These are phyloP conservation scores for Plasmodium gallinaceum DNA, from an alignment of 169 alveolate species.

Conservation along the genomic window DNA sequence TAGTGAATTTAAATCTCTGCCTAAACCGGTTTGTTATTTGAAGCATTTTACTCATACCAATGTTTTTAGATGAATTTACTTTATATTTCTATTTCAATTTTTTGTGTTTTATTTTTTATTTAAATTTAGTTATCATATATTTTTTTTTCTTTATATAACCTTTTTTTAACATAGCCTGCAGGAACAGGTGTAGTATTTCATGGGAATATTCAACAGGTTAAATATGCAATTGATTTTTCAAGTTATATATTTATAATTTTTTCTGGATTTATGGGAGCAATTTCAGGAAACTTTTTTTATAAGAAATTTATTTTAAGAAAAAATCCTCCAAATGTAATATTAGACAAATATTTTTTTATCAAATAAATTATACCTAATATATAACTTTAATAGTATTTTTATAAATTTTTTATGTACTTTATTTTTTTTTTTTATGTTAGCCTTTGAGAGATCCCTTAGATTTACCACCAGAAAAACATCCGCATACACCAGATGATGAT, in stretches of 20 bases:
- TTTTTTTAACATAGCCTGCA: slow-evolving; percentile 78
- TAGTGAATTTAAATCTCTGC: slow-evolving; percentile 64
- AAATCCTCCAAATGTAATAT: slow-evolving; percentile 86
- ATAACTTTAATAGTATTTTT: too few species aligned
- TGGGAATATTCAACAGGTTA: slow-evolving; percentile 79
- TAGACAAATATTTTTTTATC: too few species aligned
- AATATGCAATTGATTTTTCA: slow-evolving; percentile 81
- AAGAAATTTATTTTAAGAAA: slow-evolving; percentile 79
- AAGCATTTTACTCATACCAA: background rate
- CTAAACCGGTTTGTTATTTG: slow-evolving; percentile 56
- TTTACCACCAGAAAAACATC: slow-evolving; percentile 69
- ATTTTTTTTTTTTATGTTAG: slow-evolving; percentile 1
- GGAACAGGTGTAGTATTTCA: slow-evolving; percentile 87
- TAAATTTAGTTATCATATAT: background rate
- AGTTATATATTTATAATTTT: slow-evolving; percentile 82
- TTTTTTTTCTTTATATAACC: background rate
- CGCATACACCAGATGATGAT: slow-evolving; percentile 75
- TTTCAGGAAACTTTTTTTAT: slow-evolving; percentile 84
- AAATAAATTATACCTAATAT: too few species aligned
- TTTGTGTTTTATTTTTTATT: background rate
- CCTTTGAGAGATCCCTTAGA: slow-evolving; percentile 74
- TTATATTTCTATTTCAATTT: background rate
- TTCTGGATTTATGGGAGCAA: slow-evolving; percentile 86
- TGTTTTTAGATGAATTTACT: background rate
- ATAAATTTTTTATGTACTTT: too few species aligned